These are phyloP conservation scores for Claviceps paspali DNA, from an alignment of 2,329 filamentous ascomycete species.

Conservation along the genomic window DNA sequence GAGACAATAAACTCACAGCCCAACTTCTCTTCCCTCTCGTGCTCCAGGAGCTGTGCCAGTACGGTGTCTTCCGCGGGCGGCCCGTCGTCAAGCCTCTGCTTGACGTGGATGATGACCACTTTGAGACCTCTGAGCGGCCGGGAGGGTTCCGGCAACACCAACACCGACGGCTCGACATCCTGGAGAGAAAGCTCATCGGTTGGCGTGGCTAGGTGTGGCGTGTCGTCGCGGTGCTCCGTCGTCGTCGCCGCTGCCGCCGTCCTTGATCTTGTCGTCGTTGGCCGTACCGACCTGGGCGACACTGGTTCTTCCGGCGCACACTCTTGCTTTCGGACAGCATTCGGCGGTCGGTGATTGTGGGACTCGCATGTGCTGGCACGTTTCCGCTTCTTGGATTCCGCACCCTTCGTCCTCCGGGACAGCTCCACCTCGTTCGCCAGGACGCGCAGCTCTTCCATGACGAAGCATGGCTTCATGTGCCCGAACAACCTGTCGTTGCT, in stretches of 20 bases:
- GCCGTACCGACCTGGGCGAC: conserved; percentile 33
- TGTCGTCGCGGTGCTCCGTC: conserved; percentile 8
- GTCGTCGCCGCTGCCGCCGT: conserved; percentile 4
- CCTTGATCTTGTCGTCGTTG: conserved; percentile 8
- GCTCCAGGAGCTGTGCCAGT: conserved; percentile 48
- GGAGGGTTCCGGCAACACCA: conserved; percentile 9
- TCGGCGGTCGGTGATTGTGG: conserved; percentile 8
- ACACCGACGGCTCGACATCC: conserved; percentile 18
- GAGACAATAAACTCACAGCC: conserved; percentile 73
- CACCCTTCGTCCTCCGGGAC: conserved; percentile 21
- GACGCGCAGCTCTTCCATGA: conserved; percentile 61
- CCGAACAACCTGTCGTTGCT: conserved; percentile 69
- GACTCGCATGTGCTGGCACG: conserved; percentile 24
- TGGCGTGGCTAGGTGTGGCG: conserved; percentile 31
- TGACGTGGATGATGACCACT: conserved; percentile 85
- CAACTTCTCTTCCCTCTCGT: conserved; percentile 49
- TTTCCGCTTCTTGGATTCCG: conserved; percentile 47
- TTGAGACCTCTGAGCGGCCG: conserved; percentile 55
- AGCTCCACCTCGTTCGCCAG: conserved; percentile 58
- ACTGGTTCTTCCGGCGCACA: conserved; percentile 27
- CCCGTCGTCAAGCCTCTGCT: conserved; percentile 67
- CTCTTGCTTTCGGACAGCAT: conserved; percentile 9
- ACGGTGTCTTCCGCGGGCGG: conserved; percentile 51
- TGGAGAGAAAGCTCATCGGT: conserved; percentile 29
- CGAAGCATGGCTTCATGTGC: conserved; percentile 69